A percentile compares a stretch with the other conserved stretches of the same genome.
Conservation (phyloP, 208 protist genomes). For the Strigomonas culicis region DNA sequence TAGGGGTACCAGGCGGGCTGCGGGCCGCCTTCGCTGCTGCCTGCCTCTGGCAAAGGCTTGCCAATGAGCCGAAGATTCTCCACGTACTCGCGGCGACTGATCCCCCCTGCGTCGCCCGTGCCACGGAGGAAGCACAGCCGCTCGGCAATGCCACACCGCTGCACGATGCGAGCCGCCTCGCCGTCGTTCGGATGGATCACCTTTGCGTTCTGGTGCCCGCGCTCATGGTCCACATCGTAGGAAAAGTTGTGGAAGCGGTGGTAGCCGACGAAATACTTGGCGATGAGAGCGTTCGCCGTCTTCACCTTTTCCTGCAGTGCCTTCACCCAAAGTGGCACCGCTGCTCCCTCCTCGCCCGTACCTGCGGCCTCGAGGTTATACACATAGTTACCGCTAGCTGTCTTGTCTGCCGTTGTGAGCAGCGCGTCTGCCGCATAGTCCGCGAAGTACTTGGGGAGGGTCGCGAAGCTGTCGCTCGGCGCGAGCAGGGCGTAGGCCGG, state of each 20-base stretch:
- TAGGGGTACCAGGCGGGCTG: slow-evolving; percentile 33
- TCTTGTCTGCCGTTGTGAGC: not conserved
- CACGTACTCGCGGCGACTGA: slow-evolving; percentile 19
- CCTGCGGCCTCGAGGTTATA: not conserved
- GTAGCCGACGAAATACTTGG: slow-evolving; percentile 39
- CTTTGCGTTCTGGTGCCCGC: slow-evolving; percentile 32
- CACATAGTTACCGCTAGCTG: not conserved
- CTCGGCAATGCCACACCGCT: slow-evolving; percentile 59
- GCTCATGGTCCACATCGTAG: slow-evolving; percentile 43
- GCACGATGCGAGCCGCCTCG: slow-evolving; percentile 61
- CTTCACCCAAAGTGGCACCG: not conserved
- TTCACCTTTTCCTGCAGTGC: slow-evolving; percentile 13
- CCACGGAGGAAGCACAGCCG: slow-evolving; percentile 57
- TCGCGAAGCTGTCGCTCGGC: slow-evolving; percentile 53
- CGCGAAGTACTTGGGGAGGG: slow-evolving; percentile 29
- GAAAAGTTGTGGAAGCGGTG: slow-evolving; percentile 89
- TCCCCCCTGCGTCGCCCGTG: not conserved
- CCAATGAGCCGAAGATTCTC: not conserved
- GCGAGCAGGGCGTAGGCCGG: slow-evolving; percentile 73
- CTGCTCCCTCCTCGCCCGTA: not conserved
- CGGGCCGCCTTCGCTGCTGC: not conserved
- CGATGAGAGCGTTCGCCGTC: slow-evolving; percentile 46
- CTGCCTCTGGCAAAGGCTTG: not conserved
- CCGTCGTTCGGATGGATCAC: slow-evolving; percentile 51
- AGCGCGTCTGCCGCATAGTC: slow-evolving; percentile 15